phyloP scores from a whole-genome alignment of 2,329 filamentous ascomycete species.

The Xylaria sp. region DNA sequence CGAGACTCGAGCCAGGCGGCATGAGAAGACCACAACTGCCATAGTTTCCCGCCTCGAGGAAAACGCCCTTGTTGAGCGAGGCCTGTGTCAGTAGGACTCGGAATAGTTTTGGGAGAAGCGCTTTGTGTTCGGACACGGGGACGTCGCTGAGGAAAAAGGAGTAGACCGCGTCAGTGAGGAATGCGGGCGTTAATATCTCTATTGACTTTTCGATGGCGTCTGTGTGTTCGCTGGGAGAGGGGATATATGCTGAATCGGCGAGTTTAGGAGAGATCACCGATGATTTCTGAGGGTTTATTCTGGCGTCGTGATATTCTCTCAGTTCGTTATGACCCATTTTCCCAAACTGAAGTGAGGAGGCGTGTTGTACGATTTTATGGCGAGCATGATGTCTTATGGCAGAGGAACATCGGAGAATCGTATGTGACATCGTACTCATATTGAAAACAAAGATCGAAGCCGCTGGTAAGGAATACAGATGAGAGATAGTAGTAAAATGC shows the following conservation, averaged over 20 bases:
- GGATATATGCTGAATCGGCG: neutral
- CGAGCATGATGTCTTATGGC: neutral
- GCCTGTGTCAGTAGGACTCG: neutral
- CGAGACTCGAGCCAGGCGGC: conserved; percentile 3
- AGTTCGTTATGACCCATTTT: neutral
- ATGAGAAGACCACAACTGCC: conserved; percentile 6
- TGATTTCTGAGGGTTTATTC: neutral
- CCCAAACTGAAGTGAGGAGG: neutral
- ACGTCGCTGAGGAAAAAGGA: neutral
- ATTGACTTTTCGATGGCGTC: neutral
- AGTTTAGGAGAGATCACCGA: neutral
- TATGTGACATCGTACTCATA: neutral
- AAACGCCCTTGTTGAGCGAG: conserved; percentile 3
- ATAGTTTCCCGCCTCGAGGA: conserved; percentile 2
- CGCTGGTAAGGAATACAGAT: neutral
- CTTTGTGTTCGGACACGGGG: neutral
- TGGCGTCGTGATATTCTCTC: neutral
- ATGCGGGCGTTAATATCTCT: neutral
- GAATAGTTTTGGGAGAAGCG: neutral
- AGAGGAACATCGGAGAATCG: neutral
- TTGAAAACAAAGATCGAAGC: neutral
- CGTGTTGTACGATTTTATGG: neutral
- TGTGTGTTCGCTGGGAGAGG: neutral
- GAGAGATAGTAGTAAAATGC: neutral
- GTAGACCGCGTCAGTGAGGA: conserved; percentile 3